Percentiles rank a stretch among this genome's conserved stretches.
Conservation (phyloP, 495 filamentous ascomycete genomes). For the Geopyxis carbonaria region DNA sequence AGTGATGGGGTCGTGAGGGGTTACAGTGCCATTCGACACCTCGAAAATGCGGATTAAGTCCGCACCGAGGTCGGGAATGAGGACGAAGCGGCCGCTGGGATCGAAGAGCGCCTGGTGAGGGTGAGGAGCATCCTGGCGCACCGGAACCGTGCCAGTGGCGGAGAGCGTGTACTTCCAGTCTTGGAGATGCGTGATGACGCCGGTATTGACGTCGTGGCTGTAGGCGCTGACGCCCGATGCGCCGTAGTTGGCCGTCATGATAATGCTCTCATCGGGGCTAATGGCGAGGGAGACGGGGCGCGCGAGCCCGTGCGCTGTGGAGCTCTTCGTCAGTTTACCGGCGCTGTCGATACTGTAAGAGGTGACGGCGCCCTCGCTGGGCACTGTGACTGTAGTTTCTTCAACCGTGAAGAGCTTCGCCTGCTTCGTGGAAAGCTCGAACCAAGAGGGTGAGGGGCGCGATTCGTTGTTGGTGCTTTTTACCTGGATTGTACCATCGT, state of each 20-base stretch:
- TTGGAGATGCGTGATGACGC: slow-evolving; percentile 28
- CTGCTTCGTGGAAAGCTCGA: slow-evolving; percentile 2
- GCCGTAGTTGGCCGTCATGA: slow-evolving; percentile 13
- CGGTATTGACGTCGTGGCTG: background rate
- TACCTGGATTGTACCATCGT: too few relatives aligned
- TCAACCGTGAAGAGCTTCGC: slow-evolving; percentile 13
- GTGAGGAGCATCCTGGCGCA: slow-evolving; percentile 47
- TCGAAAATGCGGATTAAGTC: slow-evolving; percentile 50
- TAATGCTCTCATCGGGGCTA: background rate
- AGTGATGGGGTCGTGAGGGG: slow-evolving; percentile 23
- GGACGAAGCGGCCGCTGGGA: slow-evolving; percentile 45
- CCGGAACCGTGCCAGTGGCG: slow-evolving; percentile 32
- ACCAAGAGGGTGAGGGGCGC: slow-evolving; percentile 16
- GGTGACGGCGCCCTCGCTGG: slow-evolving; percentile 5
- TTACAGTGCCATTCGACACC: slow-evolving; percentile 30
- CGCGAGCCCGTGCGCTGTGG: background rate
- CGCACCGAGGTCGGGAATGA: slow-evolving; percentile 55
- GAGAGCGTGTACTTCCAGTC: slow-evolving; percentile 34
- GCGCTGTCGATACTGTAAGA: slow-evolving; percentile 8
- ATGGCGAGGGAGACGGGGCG: slow-evolving; percentile 15
- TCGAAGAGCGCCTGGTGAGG: slow-evolving; percentile 56
- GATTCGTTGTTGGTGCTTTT: too few relatives aligned
- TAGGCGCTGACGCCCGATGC: slow-evolving; percentile 1
- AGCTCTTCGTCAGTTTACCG: slow-evolving; percentile 11
- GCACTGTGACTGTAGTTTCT: slow-evolving; percentile 3